Evolutionary conservation across 768 basidiomycete species (phyloP), one percentile per base, ranked within the genome.

Genomic region (Leccinum aurantiacum): DNA sequence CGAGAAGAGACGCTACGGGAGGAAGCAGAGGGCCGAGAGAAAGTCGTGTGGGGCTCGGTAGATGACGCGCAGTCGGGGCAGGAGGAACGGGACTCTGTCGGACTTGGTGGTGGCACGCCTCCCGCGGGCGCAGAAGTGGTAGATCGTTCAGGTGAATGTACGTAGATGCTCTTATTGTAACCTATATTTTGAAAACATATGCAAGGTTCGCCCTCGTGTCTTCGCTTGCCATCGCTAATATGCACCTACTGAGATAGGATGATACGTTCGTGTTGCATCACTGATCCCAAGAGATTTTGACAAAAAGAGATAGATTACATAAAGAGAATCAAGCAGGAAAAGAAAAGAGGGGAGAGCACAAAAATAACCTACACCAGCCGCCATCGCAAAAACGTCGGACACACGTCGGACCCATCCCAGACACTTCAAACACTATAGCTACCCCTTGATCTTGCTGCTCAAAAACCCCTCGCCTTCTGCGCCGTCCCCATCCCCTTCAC

Each of bases 1-100:
- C 74, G 77, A 25, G 62, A 71, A 50, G 75, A 82, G 49, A 77
- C 78, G 3, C 66, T 77, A 53, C 65, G 71, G n/a, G 59, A 77
- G 56, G 69, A 69, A 37, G 76, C 80, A 31, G 74, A 69, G 49
- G 83, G 81, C 0, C 76, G 72, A 66, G 78, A 77, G 29, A 84
- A 81, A 68, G 71, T 83, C 61, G 80, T 83, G 22, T 77, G 72
- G 70, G 74, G 75, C 0, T 53, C 25, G 19, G 63, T 54, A n/a
- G 60, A 63, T 15, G 61, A 60, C 14, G 38, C 9, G 6, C 44
- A 25, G 35, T 7, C 27, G 51, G 29, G 38, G 6, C 58, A 27
- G 22, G 62, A 50, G 53, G 59, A 46, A 46, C 44, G 3, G 11
- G 44, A 19, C 5, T 19, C 1, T 19, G 44, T 13, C 44, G 44